Evolutionary conservation across 2,329 filamentous ascomycete species (phyloP).

Genomic region (Lizonia empirigonia): DNA sequence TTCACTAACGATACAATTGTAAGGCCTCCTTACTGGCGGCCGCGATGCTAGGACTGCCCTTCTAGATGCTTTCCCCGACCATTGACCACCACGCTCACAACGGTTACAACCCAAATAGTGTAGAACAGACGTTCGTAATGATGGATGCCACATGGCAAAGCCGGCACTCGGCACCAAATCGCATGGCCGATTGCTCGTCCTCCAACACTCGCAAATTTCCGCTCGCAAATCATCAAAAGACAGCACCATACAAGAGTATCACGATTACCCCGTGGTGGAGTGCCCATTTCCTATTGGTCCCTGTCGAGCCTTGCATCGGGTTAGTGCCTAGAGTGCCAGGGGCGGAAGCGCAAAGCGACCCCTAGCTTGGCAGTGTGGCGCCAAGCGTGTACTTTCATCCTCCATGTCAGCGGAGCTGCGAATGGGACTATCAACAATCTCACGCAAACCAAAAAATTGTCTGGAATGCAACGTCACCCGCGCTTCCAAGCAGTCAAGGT

Average conservation of each 20-base stretch:
- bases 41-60: not conserved
- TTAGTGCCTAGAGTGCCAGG: slow-evolving; percentile 16
- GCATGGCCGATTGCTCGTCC: slow-evolving; percentile 8
- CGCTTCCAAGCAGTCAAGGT: slow-evolving; percentile 24
- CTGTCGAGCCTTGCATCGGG: slow-evolving; percentile 1
- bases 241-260: slow-evolving; percentile 13
- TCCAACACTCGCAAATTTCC: slow-evolving; percentile 12
- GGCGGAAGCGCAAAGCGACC: slow-evolving; percentile 22
- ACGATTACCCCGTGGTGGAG: slow-evolving; percentile 19
- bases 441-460: slow-evolving; percentile 4
- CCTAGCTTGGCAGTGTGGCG: slow-evolving; percentile 22
- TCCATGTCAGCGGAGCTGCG: slow-evolving; percentile 20
- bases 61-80: not conserved
- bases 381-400: slow-evolving; percentile 23
- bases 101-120: not conserved
- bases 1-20: not conserved
- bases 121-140: not conserved
- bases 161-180: slow-evolving; percentile 23
- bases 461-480: slow-evolving; percentile 1
- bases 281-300: slow-evolving; percentile 20
- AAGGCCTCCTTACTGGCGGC: not conserved
- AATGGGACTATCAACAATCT: slow-evolving; percentile 8
- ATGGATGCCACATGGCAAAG: slow-evolving; percentile 13
- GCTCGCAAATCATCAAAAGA: not conserved
- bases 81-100: not conserved